A percentile compares a stretch with the other conserved stretches of the same genome.
Conservation (phyloP, 2,329 filamentous ascomycete genomes). For the Penicillium sp. region DNA sequence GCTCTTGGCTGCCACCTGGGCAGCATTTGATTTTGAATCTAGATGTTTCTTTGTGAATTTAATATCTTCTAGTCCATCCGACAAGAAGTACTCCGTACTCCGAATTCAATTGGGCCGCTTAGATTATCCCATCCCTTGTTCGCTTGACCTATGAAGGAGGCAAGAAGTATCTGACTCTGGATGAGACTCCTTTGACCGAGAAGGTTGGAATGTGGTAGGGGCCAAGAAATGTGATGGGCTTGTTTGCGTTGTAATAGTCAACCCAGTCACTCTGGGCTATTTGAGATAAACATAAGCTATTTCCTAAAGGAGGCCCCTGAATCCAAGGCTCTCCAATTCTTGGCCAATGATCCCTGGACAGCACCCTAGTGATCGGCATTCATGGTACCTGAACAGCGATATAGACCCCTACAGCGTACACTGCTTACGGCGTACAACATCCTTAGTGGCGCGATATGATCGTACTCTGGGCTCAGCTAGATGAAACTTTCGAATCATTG, state of each 20-base stretch:
- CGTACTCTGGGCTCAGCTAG: not conserved
- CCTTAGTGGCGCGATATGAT: not conserved
- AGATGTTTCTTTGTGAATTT: too few relatives aligned
- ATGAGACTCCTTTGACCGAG: not conserved
- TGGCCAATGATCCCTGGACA: not conserved
- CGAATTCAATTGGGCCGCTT: too few relatives aligned
- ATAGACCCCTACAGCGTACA: not conserved
- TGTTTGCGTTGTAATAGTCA: not conserved
- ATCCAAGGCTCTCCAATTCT: not conserved
- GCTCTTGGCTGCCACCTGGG: too few relatives aligned
- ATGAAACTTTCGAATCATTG: not conserved
- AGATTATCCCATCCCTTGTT: too few relatives aligned
- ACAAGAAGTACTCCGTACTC: too few relatives aligned
- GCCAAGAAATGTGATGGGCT: too few relatives aligned
- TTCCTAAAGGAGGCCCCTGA: not conserved
- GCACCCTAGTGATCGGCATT: not conserved
- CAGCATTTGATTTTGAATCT: too few relatives aligned
- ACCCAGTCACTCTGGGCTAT: not conserved
- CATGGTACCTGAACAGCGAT: not conserved
- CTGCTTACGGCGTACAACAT: not conserved
- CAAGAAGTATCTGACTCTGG: not conserved
- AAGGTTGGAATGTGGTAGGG: too few relatives aligned
- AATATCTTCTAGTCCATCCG: too few relatives aligned
- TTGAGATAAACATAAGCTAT: not conserved
- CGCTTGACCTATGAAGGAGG: too few relatives aligned